These are phyloP conservation scores for Rhizopus delemar DNA, from an alignment of 371 early-diverging fungal species.

Conservation along the genomic window DNA sequence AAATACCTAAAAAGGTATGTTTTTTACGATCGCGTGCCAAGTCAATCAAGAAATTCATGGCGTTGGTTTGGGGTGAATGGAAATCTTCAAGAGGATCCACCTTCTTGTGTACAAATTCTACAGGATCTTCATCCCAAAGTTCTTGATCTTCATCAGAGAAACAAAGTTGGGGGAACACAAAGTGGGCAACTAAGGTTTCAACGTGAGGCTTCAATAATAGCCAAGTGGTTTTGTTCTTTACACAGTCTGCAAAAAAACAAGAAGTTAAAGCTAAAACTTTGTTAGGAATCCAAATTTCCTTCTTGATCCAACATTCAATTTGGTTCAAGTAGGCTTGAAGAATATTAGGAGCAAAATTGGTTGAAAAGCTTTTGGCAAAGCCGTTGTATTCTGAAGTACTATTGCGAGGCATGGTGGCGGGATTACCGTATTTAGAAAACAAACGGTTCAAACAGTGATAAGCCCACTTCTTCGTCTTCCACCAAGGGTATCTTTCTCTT, in stretches of 20 bases:
- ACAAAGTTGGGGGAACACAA: slow-evolving; percentile 87
- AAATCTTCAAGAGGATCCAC: slow-evolving; percentile 79
- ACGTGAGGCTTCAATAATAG: slow-evolving; percentile 79
- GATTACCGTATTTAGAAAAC: slow-evolving; percentile 79
- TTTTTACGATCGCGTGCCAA: slow-evolving; percentile 76
- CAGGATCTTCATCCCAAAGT: slow-evolving; percentile 89
- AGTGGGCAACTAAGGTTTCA: slow-evolving; percentile 74
- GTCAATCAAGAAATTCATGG: slow-evolving; percentile 68
- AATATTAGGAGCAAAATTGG: slow-evolving; percentile 86
- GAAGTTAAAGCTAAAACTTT: slow-evolving; percentile 54
- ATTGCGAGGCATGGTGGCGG: slow-evolving; percentile 53
- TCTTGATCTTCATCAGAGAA: slow-evolving; percentile 80
- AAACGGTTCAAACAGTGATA: slow-evolving; percentile 79
- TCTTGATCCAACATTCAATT: slow-evolving; percentile 69
- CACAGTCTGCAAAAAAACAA: slow-evolving; percentile 64
- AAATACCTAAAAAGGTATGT: slow-evolving; percentile 74
- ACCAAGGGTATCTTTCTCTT: slow-evolving; percentile 78
- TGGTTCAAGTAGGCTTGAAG: slow-evolving; percentile 77
- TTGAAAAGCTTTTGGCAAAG: slow-evolving; percentile 79
- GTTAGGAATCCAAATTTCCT: slow-evolving; percentile 65
- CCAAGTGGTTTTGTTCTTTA: slow-evolving; percentile 89
- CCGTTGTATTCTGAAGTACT: slow-evolving; percentile 53
- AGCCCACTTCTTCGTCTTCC: slow-evolving; percentile 95
- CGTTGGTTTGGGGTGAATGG: slow-evolving; percentile 67
- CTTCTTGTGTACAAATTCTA: slow-evolving; percentile 89